phyloP scores from a whole-genome alignment of 257 asterid species.

The Jacaranda copaia region DNA sequence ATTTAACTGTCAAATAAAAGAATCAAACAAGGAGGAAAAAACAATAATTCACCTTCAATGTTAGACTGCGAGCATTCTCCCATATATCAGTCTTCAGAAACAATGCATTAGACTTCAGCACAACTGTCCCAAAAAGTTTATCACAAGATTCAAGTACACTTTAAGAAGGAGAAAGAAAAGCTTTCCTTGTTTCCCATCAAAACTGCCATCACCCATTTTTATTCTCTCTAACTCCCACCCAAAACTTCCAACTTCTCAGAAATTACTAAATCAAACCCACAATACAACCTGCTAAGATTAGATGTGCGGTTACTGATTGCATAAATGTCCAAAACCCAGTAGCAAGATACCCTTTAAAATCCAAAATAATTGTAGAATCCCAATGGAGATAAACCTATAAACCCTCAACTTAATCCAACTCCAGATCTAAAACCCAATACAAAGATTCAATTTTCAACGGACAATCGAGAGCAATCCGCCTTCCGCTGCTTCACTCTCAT shows the following conservation, averaged over 20 bases:
- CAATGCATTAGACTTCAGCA: background rate
- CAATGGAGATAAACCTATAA: background rate
- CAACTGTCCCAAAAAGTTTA: background rate
- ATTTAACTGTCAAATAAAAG: background rate
- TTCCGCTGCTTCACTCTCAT: conserved; percentile 76
- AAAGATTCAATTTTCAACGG: conserved; percentile 36
- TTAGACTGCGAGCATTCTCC: conserved; percentile 24
- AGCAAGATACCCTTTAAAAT: background rate
- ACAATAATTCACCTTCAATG: conserved; percentile 21
- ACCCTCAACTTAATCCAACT: conserved; percentile 4
- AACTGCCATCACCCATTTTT: conserved; percentile 8
- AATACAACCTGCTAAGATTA: background rate
- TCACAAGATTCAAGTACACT: conserved; percentile 6
- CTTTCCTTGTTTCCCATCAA: background rate
- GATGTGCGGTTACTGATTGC: conserved; percentile 9
- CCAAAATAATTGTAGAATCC: conserved; percentile 8
- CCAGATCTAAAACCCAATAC: conserved; percentile 12
- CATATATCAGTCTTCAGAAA: conserved; percentile 7
- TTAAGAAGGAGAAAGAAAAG: background rate
- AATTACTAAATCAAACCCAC: conserved; percentile 4
- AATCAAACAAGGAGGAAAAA: conserved; percentile 9
- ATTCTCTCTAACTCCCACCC: background rate
- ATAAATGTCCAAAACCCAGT: background rate
- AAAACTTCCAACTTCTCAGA: conserved; percentile 9
- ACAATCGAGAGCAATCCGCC: conserved; percentile 83